Conservation (phyloP, 164 flowering plant species). For the Sedum album region DNA sequence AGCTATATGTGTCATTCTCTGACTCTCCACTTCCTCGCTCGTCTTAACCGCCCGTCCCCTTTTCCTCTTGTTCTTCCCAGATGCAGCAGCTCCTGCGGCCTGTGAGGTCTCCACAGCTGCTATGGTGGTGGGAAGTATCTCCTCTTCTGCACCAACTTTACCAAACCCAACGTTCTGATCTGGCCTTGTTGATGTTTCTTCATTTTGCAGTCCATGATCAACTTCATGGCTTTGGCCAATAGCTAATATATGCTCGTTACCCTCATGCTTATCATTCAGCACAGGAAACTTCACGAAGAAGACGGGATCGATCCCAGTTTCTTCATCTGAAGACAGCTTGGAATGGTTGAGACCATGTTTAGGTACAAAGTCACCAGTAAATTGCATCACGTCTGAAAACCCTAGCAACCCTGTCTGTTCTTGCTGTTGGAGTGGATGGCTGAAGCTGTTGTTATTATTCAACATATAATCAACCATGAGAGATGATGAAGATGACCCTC, state of each 20-base stretch:
- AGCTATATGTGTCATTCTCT: constrained; percentile 95
- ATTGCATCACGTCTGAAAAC: constrained; percentile 82
- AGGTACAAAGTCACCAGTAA: constrained; percentile 72
- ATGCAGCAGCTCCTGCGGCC: constrained; percentile 7
- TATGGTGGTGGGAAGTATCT: background rate
- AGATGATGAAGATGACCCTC: background rate
- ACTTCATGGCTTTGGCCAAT: constrained; percentile 5
- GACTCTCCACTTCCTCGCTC: constrained; percentile 91
- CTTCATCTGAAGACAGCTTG: constrained; percentile 26
- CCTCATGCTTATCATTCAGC: constrained; percentile 45
- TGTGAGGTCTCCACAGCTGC: constrained; percentile 12
- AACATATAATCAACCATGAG: constrained; percentile 5
- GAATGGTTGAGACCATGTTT: constrained; percentile 52
- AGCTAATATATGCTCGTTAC: background rate
- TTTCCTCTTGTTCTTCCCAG: constrained; percentile 51
- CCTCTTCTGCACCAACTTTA: constrained; percentile 23
- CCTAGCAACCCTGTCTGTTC: constrained; percentile 2
- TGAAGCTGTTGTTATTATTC: constrained; percentile 2
- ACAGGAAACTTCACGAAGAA: constrained; percentile 87
- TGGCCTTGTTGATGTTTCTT: background rate
- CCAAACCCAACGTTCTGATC: constrained; percentile 8
- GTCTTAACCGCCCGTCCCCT: constrained; percentile 71
- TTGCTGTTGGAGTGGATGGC: background rate
- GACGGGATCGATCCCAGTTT: constrained; percentile 60
- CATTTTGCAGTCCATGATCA: constrained; percentile 13